Base-by-base conservation (phyloP, 176 grass and related monocot genomes). In the Lolium perenne region DNA sequence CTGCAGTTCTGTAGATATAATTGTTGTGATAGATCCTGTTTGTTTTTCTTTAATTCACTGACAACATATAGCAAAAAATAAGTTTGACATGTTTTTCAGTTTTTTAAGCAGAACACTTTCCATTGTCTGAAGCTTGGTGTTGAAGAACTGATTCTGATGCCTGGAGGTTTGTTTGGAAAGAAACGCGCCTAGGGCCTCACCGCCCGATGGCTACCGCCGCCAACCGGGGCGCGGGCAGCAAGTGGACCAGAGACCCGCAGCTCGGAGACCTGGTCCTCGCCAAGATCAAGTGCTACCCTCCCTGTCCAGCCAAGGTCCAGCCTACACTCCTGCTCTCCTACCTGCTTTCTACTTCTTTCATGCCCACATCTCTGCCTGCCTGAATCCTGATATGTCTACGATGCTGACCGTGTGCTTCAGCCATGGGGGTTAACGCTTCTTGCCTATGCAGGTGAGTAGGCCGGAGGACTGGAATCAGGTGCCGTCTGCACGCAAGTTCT, bases 231-330 rank as follows among this genome's bases (percentile, higher is more conserved):
- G n/a, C n/a, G n/a, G 83, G 72, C 68, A 65, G 55, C 47, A 94
- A 94, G 89, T 95, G 88, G 78, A 86, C 76, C 84, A 92, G 81
- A 68, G 84, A 91, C 32, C 91, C 94, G 16, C 91, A 83, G 74
- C 86, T 94, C 23, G 97, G 94, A n/a, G 97, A 98, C 55, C 89
- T 98, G 70, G 97, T 98, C 74, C 87, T 98, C 81, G 94, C 97
- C 71, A 98, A 89, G 94, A 90, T 98, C 90, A 95, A 98, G n/a
- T 94, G 97, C 0, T 98, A 92, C 92, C 97, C 97, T 10, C 6
- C 65, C 17, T 98, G 94, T 94, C 97, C 97, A 4, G 97, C 97
- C 85, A 93, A 95, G 96, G 96, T 95, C 55, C 29, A 1, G 11
- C 26, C 63, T 15, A 74, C 45, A 49, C 45, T 10, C 50, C 80